Percentiles rank a stretch among this genome's conserved stretches.
Conservation (phyloP, 2,329 filamentous ascomycete genomes). For the Endoconidiophora laricicola region DNA sequence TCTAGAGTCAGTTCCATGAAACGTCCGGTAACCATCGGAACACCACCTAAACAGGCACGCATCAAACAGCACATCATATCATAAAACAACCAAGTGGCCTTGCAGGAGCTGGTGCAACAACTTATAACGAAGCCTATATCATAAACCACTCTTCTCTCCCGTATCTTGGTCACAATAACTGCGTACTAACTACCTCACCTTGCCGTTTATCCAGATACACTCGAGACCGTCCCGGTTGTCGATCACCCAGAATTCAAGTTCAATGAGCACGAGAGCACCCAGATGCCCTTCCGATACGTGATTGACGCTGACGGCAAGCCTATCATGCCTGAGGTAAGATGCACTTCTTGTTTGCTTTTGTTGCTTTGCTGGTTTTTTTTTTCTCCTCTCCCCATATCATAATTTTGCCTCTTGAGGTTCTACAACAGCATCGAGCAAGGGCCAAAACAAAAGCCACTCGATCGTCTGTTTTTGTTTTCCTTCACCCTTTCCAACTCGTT, state of each 20-base stretch:
- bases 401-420: background rate
- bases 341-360: slow-evolving; percentile 1
- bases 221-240: slow-evolving; percentile 65
- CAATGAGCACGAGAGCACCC: slow-evolving; percentile 79
- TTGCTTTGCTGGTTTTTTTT: background rate
- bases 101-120: background rate
- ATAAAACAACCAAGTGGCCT: no score
- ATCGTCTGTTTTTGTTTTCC: background rate
- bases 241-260: slow-evolving; percentile 84
- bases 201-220: slow-evolving; percentile 37
- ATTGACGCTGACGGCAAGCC: slow-evolving; percentile 56
- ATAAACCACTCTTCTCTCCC: background rate
- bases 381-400: background rate
- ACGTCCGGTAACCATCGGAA: no score
- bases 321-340: slow-evolving; percentile 73
- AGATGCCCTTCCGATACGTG: slow-evolving; percentile 98
- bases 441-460: background rate
- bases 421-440: no score
- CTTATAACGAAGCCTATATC: no score
- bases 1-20: no score
- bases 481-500: background rate
- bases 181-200: background rate
- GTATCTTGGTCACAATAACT: background rate
- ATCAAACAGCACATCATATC: no score
- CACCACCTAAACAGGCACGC: no score